Conservation (phyloP, 2,329 filamentous ascomycete species). For the Corynespora cassiicola region DNA sequence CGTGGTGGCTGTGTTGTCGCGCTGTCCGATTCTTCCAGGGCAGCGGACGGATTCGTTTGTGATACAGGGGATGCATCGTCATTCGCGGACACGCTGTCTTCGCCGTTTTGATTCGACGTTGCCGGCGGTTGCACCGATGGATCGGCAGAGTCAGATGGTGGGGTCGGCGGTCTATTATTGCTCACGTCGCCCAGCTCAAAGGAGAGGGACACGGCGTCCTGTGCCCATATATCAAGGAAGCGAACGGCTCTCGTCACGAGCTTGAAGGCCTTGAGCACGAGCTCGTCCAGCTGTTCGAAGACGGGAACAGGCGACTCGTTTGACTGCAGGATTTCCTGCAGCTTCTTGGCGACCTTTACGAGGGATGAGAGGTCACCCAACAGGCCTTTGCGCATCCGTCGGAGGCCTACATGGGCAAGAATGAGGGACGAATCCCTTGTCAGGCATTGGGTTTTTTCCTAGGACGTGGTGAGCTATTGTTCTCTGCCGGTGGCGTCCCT, state of each 20-base stretch:
- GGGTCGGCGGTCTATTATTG: slow-evolving; percentile 45
- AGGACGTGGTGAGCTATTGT: slow-evolving; percentile 23
- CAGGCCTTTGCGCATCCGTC: slow-evolving; percentile 83
- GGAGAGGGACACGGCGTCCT: slow-evolving; percentile 59
- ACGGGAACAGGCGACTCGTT: slow-evolving; percentile 51
- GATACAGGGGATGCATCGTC: slow-evolving; percentile 35
- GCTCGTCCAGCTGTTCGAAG: slow-evolving; percentile 85
- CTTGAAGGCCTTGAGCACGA: slow-evolving; percentile 92
- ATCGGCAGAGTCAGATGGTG: slow-evolving; percentile 44
- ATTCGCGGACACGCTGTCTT: slow-evolving; percentile 53
- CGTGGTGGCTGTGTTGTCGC: slow-evolving; percentile 37
- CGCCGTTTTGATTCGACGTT: slow-evolving; percentile 27
- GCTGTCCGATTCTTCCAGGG: slow-evolving; percentile 33
- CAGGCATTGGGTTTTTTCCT: slow-evolving; percentile 89
- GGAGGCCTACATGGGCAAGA: slow-evolving; percentile 75
- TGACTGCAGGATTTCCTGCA: slow-evolving; percentile 74
- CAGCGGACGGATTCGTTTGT: slow-evolving; percentile 42
- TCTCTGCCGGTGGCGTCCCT: slow-evolving; percentile 1
- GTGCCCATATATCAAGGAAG: slow-evolving; percentile 86
- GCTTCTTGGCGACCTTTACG: slow-evolving; percentile 84
- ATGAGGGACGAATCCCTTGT: slow-evolving; percentile 81
- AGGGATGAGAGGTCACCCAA: slow-evolving; percentile 88
- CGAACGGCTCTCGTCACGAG: slow-evolving; percentile 90
- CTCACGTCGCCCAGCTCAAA: slow-evolving; percentile 40
- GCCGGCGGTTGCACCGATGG: slow-evolving; percentile 33